phyloP scores from a whole-genome alignment of 352 stramenopile genomes.

The Phytophthora idaei region DNA sequence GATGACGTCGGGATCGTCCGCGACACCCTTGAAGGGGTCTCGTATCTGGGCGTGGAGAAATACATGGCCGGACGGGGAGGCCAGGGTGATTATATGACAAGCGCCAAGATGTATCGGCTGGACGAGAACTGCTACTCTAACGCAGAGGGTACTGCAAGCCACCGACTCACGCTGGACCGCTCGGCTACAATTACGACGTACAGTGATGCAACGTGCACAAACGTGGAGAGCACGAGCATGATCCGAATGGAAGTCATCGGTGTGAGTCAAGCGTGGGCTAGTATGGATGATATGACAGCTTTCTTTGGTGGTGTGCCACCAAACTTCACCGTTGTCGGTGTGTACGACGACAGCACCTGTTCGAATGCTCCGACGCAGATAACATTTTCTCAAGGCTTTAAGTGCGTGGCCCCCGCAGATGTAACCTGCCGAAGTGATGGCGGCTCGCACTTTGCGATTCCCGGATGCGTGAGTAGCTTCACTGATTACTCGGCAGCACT shows the following conservation, averaged over 20 bases:
- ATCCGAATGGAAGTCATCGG: not conserved
- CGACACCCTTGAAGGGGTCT: not conserved
- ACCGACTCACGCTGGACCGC: conserved; percentile 11
- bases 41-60: conserved; percentile 12
- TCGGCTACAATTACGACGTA: conserved; percentile 17
- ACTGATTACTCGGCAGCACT: too few relatives aligned
- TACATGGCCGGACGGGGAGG: not conserved
- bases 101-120: conserved; percentile 5
- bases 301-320: not conserved
- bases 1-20: conserved; percentile 9
- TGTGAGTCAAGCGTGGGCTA: not conserved
- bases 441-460: too few relatives aligned
- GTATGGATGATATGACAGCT: not conserved
- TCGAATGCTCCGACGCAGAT: too few relatives aligned
- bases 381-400: too few relatives aligned
- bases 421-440: too few relatives aligned
- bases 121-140: conserved; percentile 24
- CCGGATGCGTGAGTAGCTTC: too few relatives aligned
- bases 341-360: too few relatives aligned
- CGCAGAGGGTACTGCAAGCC: conserved; percentile 7
- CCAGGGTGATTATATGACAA: not conserved
- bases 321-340: not conserved
- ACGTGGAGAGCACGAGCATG: not conserved
- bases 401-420: too few relatives aligned
- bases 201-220: not conserved